A percentile compares a stretch with the other conserved stretches of the same genome.
Evolutionary conservation across 2,329 filamentous ascomycete species (phyloP).

Genomic region (Dryadomyces quercivorus): DNA sequence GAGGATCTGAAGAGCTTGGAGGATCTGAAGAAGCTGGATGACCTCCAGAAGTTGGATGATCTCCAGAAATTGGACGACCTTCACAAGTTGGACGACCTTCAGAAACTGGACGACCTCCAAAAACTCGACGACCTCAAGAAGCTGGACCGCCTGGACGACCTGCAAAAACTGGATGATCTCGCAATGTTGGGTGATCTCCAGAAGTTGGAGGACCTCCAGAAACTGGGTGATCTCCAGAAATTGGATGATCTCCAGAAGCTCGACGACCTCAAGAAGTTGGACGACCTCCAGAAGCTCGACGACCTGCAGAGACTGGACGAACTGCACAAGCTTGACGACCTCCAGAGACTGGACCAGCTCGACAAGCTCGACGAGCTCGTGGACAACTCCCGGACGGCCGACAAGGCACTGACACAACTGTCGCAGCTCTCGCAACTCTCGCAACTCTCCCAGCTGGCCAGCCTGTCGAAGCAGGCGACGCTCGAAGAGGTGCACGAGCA

Average conservation of each 20-base stretch:
- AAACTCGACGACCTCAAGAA: conserved; percentile 23
- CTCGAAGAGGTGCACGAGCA: conserved; percentile 83
- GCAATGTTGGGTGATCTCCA: conserved; percentile 27
- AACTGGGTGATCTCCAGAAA: conserved; percentile 36
- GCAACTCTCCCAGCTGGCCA: conserved; percentile 49
- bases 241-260: conserved; percentile 34
- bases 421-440: conserved; percentile 41
- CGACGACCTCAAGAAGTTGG: conserved; percentile 17
- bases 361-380: neutral
- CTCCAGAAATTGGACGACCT: conserved; percentile 44
- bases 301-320: conserved; percentile 31
- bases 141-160: neutral
- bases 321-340: conserved; percentile 57
- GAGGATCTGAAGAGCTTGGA: neutral
- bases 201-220: conserved; percentile 33
- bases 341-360: neutral
- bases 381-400: conserved; percentile 13
- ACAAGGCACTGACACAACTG: conserved; percentile 23
- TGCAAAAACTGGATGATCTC: neutral
- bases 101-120: conserved; percentile 40
- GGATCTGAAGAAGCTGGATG: neutral
- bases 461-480: conserved; percentile 54
- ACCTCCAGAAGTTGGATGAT: neutral
- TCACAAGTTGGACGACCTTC: conserved; percentile 23
- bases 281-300: neutral